Percentiles rank a stretch among this genome's conserved stretches.
phyloP scores from a whole-genome alignment of 441 rosid genomes.

The Croton setiger region DNA sequence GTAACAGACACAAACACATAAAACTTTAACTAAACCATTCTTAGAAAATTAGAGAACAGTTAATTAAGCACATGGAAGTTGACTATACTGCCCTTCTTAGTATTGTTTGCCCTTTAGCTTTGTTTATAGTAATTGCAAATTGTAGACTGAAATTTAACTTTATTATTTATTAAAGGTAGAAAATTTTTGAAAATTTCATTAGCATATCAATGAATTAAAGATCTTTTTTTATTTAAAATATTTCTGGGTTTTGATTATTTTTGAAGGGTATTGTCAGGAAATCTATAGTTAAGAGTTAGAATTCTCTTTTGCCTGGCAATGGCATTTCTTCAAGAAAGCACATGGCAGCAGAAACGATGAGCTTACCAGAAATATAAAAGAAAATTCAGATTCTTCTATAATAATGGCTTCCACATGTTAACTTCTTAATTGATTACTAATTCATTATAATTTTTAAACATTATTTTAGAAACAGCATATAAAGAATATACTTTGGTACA shows the following conservation, averaged over 20 bases:
- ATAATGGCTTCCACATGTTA: constrained; percentile 30
- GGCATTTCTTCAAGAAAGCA: background rate
- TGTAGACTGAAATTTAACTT: too few species aligned
- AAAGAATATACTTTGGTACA: constrained; percentile 19
- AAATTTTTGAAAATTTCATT: background rate
- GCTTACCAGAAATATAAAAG: background rate
- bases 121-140: too few species aligned
- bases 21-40: background rate
- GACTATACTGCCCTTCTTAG: constrained; percentile 3
- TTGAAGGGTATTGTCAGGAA: background rate
- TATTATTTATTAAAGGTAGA: too few species aligned
- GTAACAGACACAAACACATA: constrained; percentile 30
- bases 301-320: background rate
- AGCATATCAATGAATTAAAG: background rate
- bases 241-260: background rate
- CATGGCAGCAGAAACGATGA: constrained; percentile 11
- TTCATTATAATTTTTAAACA: background rate
- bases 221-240: background rate
- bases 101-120: too few species aligned
- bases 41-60: too few species aligned
- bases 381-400: constrained; percentile 3
- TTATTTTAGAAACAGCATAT: constrained; percentile 4
- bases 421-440: background rate
- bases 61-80: background rate
- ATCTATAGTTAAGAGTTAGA: background rate